Conservation (phyloP, 1,139 yeast species). For the Yamadazyma atlantica region DNA sequence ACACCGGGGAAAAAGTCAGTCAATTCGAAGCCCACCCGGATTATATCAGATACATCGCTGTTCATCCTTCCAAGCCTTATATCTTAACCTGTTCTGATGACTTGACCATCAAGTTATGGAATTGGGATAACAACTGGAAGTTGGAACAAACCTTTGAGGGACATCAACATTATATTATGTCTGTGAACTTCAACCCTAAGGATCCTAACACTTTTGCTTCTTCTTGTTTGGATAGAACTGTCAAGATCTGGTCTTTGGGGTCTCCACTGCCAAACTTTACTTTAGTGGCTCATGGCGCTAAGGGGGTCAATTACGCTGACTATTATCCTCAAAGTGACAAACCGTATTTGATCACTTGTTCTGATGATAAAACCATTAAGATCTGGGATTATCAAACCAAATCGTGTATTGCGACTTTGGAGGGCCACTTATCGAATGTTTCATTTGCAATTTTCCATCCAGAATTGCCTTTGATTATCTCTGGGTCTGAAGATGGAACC, state of each 20-base stretch:
- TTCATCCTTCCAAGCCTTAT: constrained; percentile 91
- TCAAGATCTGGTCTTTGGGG: constrained; percentile 95
- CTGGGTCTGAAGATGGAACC: constrained; percentile 84
- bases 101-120: constrained; percentile 89
- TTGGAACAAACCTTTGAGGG: constrained; percentile 91
- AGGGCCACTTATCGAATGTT: constrained; percentile 91
- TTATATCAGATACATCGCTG: constrained; percentile 88
- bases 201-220: constrained; percentile 98
- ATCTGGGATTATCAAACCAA: constrained; percentile 98
- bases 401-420: constrained; percentile 89
- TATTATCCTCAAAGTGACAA: constrained; percentile 97
- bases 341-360: constrained; percentile 89
- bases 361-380: constrained; percentile 88
- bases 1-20: constrained; percentile 89
- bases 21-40: constrained; percentile 99
- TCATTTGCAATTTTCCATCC: constrained; percentile 98
- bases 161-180: constrained; percentile 94
- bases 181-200: constrained; percentile 92
- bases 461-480: constrained; percentile 81
- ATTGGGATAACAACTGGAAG: constrained; percentile 94
- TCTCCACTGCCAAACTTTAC: constrained; percentile 90
- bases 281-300: constrained; percentile 83
- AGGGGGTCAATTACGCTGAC: constrained; percentile 94
- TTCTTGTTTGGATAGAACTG: constrained; percentile 93
- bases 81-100: constrained; percentile 91